A percentile compares a stretch with the other conserved stretches of the same genome.
These are phyloP conservation scores for Tetradesmus obliquus DNA, from an alignment of 139 green algal species.

Conservation along the genomic window DNA sequence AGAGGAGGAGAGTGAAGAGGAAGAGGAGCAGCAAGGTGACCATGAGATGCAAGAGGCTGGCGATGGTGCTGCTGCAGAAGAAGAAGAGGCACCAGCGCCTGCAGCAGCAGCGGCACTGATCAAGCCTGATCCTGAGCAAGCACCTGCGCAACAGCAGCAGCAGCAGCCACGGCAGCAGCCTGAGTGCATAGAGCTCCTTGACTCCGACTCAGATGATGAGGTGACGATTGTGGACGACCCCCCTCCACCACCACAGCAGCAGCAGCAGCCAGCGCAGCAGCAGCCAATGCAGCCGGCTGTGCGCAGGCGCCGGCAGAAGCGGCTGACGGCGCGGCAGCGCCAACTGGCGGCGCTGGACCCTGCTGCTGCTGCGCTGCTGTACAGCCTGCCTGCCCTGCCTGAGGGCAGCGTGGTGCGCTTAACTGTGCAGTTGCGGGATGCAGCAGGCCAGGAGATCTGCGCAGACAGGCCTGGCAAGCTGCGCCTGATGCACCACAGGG, in stretches of 20 bases:
- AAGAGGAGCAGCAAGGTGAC: background rate
- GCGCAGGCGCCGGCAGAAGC: background rate
- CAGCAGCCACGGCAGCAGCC: background rate
- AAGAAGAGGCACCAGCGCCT: background rate
- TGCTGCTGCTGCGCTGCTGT: background rate
- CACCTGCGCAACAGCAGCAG: background rate
- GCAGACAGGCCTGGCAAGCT: background rate
- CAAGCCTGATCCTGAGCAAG: background rate
- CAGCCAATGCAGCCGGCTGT: background rate
- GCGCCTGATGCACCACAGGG: conserved; percentile 3
- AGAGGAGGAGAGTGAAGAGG: background rate
- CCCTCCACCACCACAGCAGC: background rate
- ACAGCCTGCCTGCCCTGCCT: background rate
- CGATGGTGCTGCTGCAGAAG: background rate
- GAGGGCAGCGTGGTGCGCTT: background rate
- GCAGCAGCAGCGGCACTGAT: background rate
- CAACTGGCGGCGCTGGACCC: background rate
- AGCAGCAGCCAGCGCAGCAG: background rate
- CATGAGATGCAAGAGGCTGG: background rate
- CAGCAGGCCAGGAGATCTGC: background rate
- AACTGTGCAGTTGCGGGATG: background rate
- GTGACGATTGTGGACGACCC: background rate
- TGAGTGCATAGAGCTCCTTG: background rate
- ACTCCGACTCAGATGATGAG: background rate
- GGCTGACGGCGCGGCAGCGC: background rate